A percentile compares a stretch with the other conserved stretches of the same genome.
phyloP scores from a whole-genome alignment of 2,329 filamentous ascomycete species.

The Colletotrichum truncatum region DNA sequence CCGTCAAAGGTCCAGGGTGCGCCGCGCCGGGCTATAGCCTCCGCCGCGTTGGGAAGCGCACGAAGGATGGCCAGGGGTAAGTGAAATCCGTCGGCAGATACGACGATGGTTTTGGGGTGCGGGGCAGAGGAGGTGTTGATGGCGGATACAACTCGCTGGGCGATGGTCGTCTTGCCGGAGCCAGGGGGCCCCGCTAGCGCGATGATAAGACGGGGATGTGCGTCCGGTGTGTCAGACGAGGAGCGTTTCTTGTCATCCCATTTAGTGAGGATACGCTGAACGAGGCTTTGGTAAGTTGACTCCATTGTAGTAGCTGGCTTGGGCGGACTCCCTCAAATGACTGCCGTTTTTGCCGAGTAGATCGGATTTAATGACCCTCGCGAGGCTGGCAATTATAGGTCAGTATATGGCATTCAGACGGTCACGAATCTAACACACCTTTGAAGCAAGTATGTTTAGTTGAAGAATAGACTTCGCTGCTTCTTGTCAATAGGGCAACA shows the following conservation, averaged over 20 bases:
- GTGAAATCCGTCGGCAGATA: constrained; percentile 41
- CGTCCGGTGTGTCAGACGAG: not conserved
- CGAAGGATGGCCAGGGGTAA: constrained; percentile 34
- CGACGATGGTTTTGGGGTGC: constrained; percentile 10
- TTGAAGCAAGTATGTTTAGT: too few species aligned
- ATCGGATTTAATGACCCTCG: not conserved
- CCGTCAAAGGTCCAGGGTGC: constrained; percentile 44
- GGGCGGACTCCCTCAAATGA: not conserved
- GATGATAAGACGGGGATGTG: constrained; percentile 36
- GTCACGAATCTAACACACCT: not conserved
- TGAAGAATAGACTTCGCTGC: not conserved
- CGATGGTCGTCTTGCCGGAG: constrained; percentile 41
- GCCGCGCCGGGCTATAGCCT: constrained; percentile 39
- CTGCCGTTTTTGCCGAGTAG: not conserved
- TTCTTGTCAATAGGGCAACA: not conserved
- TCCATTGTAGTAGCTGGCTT: constrained; percentile 33
- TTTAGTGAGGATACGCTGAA: constrained; percentile 32
- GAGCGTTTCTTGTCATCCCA: constrained; percentile 32
- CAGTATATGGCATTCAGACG: not conserved
- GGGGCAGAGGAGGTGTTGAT: not conserved
- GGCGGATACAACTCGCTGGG: constrained; percentile 32
- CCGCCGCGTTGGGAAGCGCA: constrained; percentile 32
- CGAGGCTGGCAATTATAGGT: not conserved
- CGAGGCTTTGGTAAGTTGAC: constrained; percentile 35
- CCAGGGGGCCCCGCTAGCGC: constrained; percentile 43